Evolutionary conservation across 768 basidiomycete species (phyloP), one percentile per base, ranked within the genome.

Genomic region (Lepiota venenata): DNA sequence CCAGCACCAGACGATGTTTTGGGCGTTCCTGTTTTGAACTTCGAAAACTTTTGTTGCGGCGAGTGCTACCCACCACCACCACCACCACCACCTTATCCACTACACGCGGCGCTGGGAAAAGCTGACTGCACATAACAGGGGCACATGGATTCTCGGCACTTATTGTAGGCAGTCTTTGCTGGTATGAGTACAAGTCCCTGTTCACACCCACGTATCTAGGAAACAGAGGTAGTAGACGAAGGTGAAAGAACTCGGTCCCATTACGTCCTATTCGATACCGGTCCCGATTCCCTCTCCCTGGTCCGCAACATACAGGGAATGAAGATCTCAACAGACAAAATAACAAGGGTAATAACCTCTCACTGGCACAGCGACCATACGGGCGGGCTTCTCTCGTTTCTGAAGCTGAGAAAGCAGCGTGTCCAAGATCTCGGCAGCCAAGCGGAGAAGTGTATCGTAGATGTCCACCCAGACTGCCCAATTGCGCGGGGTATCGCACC

Each of bases 131-230:
- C 32, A 25, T 14, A 32, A 14, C 55, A 85, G 89, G 89, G 4
- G 91, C 91, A 1, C 91, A 93, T 70, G 91, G 91, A 1, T 87
- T 93, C 61, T 81, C 90, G n/a, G 84, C 82, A 29, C 72, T 93
- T 43, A 83, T 94, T 58, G 90, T 91, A 65, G 61, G 46, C 14
- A 14, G 80, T 62, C 4, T 27, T 8, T 25, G 32, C 25, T 27
- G 29, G 18, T 42, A 42, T 32, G 35, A 47, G 22, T 20, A 41
- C n/a, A 16, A 11, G 32, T 8, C 32, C 32, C 6, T 32, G 10
- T 7, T 32, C 47, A 29, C 1, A 32, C 16, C 18, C 15, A 47
- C 12, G 14, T 16, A 36, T 21, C 18, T n/a, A 47, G 46, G 57
- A 58, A 38, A 58, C 57, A 16, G 49, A 55, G 37, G 3, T 49